These are phyloP conservation scores for Protomyces arabidopsidicola DNA, from an alignment of 1,139 yeast genomes.

Conservation along the genomic window DNA sequence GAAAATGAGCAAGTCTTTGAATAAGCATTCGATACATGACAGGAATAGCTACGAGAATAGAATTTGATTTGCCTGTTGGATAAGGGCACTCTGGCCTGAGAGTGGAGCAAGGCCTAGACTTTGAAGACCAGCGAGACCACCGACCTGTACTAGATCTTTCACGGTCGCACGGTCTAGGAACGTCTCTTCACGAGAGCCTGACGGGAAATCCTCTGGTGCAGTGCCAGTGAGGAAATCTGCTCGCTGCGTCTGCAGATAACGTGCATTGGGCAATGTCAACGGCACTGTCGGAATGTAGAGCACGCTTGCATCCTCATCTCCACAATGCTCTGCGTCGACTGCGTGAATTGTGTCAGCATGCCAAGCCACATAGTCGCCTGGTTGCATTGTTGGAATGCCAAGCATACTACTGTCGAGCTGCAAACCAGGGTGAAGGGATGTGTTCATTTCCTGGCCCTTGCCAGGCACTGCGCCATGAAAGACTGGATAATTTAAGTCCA, in stretches of 20 bases:
- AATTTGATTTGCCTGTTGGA: background rate
- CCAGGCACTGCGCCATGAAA: slow-evolving; percentile 40
- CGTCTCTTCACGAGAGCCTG: slow-evolving; percentile 28
- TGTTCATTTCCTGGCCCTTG: slow-evolving; percentile 38
- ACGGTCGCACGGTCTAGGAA: background rate
- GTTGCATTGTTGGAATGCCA: slow-evolving; percentile 35
- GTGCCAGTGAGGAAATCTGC: slow-evolving; percentile 37
- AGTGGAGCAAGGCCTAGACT: background rate
- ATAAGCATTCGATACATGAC: background rate
- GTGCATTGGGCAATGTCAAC: slow-evolving; percentile 33
- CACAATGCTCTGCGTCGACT: slow-evolving; percentile 47
- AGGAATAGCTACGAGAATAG: background rate
- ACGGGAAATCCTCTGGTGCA: slow-evolving; percentile 44
- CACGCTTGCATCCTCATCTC: slow-evolving; percentile 45
- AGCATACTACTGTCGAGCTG: slow-evolving; percentile 35
- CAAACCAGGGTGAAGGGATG: slow-evolving; percentile 36
- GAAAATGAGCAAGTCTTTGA: background rate
- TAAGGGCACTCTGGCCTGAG: background rate
- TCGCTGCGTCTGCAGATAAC: slow-evolving; percentile 38
- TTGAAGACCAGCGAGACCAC: background rate
- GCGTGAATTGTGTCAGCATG: slow-evolving; percentile 50
- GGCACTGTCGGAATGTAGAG: slow-evolving; percentile 43
- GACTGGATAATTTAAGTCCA: slow-evolving; percentile 33
- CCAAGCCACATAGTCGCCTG: slow-evolving; percentile 49
- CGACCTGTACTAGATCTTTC: background rate